Base-by-base conservation (phyloP, 2,329 filamentous ascomycete genomes). In the Capronia epimyces region DNA sequence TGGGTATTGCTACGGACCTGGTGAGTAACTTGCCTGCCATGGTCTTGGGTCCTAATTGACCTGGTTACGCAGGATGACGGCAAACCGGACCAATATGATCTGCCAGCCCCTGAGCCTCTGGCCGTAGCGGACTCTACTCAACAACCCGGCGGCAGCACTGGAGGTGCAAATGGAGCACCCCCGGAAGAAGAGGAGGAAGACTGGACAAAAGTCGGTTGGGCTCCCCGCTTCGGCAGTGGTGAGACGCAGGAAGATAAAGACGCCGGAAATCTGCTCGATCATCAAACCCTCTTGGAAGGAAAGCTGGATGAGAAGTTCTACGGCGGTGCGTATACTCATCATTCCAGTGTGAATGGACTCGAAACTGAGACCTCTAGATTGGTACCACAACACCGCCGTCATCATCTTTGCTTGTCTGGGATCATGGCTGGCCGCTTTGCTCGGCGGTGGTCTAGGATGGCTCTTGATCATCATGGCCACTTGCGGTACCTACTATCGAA, bases 321-420 rank as follows among this genome's bases (percentile, higher is more conserved):
- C 67, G 93, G 93, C 66, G 87, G 85, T 87, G 71, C 62, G 77
- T 60, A 43, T 36, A 27, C 58, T 34, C 15, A 7, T n/a, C n/a
- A 21, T 47, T 29, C 15, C 7, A 21, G 25, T 10, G 16, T 45
- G 25, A 22, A 50, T 49, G 48, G 15, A 24, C 10, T 34, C 24
- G 46, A 12, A 48, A 43, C 52, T 53, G 42, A 50, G 46, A 25
- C 4, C 24, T 47, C 44, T 58, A 88, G 89, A 97, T 67, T 98
- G 93, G 93, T 98, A 97, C 69, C 90, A 98, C 69, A 98, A 98
- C 68, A 83, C 90, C 2, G 93, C 77, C n/a, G 74, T 98, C 55
- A 96, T 98, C 65, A 77, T 91, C 59, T 96, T 98, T 65, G 89
- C 91, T 45, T 96, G 89, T 66, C 75, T 98, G 46, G 75, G 81